phyloP scores from a whole-genome alignment of 768 basidiomycete genomes.

The Phylloporus rhodoxanthus region DNA sequence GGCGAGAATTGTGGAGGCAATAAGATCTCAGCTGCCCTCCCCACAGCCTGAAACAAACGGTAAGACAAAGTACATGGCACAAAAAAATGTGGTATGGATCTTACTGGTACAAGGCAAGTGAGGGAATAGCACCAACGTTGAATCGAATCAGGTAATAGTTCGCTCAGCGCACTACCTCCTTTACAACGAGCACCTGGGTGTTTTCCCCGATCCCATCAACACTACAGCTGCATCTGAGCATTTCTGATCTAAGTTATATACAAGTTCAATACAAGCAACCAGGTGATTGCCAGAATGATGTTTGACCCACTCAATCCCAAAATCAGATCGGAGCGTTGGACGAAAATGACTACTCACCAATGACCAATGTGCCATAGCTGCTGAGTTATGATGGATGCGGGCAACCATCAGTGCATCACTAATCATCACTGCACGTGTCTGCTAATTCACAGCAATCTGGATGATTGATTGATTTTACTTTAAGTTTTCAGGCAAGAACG shows the following conservation, averaged over 20 bases:
- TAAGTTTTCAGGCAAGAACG: no score
- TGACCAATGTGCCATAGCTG: no score
- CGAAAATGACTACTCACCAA: conserved; percentile 10
- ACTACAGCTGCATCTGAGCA: conserved; percentile 15
- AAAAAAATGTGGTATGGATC: background rate
- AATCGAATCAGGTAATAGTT: conserved; percentile 11
- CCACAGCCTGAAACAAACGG: conserved; percentile 1
- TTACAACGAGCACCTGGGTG: conserved; percentile 17
- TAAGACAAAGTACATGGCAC: background rate
- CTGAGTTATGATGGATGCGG: no score
- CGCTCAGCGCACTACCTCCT: conserved; percentile 17
- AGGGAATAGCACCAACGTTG: conserved; percentile 13
- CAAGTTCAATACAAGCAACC: conserved; percentile 8
- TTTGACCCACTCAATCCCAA: conserved; percentile 23
- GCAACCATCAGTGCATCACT: no score
- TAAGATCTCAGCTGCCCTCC: background rate
- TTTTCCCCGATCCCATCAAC: conserved; percentile 21
- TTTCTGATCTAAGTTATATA: conserved; percentile 12
- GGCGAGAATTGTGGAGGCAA: conserved; percentile 3
- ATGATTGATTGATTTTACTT: no score
- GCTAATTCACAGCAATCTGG: no score
- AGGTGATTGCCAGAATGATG: conserved; percentile 18
- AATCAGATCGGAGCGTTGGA: conserved; percentile 24
- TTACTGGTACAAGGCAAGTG: conserved; percentile 12
- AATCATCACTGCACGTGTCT: no score